Evolutionary conservation across 208 protist species (phyloP), one percentile per base, ranked within the genome.

Genomic region (Sergeia podlipaevii): DNA sequence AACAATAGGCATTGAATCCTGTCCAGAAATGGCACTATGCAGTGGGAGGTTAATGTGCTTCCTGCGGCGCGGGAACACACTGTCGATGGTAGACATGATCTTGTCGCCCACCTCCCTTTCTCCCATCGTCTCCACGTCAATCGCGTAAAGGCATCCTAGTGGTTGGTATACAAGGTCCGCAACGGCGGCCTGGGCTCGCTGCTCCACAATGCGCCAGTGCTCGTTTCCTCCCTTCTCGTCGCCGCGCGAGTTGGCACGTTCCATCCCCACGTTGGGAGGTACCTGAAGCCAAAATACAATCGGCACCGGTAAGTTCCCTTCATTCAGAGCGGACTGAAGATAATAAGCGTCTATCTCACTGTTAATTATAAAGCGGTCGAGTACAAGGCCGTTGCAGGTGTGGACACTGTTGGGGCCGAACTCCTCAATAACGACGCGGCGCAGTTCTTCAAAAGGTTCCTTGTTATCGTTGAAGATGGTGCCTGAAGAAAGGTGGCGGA

Each of bases 301-400:
- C 4, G 84, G 84, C 17, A 89, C 74, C 4, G 80, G 82, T 13
- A 95, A 59, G 23, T 65, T 39, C 21, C 65, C 74, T 17, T 70
- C 49, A 26, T 70, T 56, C 18, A 95, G 65, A 0, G 69, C 62
- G 28, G 70, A 67, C 59, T 92, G 77, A 2, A 95, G 56, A 54
- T 92, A 95, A 54, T 91, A 95, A 13, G 77, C 80, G 54, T 95
- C 88, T 58, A 78, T 77, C 42, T 87, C 79, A 33, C 79, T 84
- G 24, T 66, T 78, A 0, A 65, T 77, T 64, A 95, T 72, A 63
- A 92, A 95, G 37, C 84, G 84, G 60, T 95, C 88, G 4, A 95
- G 69, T 20, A 91, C 81, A 21, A 92, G 41, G 43, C 88, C 88
- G 57, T 80, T 79, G 67, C 87, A 92, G 21, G 53, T 29, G 11